These are phyloP conservation scores for Thymus mandschuricus DNA, from an alignment of 257 asterid species.

Conservation along the genomic window DNA sequence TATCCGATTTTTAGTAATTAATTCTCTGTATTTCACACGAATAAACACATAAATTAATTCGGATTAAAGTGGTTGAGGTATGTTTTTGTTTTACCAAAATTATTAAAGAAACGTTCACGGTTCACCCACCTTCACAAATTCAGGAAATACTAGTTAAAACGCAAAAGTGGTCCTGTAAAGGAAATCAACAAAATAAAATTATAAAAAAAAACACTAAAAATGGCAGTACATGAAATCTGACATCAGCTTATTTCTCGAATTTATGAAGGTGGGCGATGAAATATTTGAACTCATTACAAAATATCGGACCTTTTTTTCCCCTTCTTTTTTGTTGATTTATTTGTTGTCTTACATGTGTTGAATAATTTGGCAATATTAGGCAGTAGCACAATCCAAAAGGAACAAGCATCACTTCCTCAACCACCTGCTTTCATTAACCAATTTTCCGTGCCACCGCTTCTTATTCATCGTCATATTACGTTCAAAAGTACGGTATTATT, in stretches of 20 bases:
- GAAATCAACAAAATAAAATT: not conserved
- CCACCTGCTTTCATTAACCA: too few species aligned
- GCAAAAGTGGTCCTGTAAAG: not conserved
- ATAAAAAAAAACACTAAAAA: not conserved
- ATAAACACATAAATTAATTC: slow-evolving; percentile 21
- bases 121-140: too few species aligned
- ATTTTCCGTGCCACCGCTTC: not conserved
- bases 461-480: too few species aligned
- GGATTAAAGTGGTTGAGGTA: not conserved
- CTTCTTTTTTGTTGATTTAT: not conserved
- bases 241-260: not conserved
- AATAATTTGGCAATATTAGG: not conserved
- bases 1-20: slow-evolving; percentile 28
- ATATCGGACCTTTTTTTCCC: not conserved
- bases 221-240: too few species aligned
- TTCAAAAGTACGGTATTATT: too few species aligned
- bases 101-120: too few species aligned
- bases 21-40: not conserved
- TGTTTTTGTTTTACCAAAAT: too few species aligned
- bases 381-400: too few species aligned
- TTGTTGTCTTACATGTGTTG: not conserved
- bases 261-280: too few species aligned
- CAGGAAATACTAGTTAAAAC: not conserved
- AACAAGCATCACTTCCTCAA: too few species aligned
- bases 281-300: not conserved